These are phyloP conservation scores for Artemisia argyi DNA, from an alignment of 129 eudicot species.

Conservation along the genomic window DNA sequence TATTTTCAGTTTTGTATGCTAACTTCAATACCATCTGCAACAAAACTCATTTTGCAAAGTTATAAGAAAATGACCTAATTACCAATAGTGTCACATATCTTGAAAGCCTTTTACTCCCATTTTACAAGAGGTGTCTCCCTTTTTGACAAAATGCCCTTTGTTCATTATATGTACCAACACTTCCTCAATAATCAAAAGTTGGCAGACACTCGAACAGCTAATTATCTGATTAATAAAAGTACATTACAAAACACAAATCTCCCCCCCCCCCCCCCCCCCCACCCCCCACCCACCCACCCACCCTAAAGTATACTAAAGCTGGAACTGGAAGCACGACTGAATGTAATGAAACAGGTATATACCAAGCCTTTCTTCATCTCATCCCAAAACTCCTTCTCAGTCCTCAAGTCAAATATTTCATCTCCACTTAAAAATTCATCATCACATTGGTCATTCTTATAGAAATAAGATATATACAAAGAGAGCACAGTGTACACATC, in stretches of 20 bases:
- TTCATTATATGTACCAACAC: neutral
- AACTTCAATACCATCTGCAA: no score
- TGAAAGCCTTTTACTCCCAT: neutral
- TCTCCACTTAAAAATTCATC: constrained; percentile 32
- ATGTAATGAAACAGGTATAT: constrained; percentile 21
- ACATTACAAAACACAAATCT: no score
- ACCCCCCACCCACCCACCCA: neutral
- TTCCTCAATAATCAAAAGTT: neutral
- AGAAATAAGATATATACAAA: constrained; percentile 58
- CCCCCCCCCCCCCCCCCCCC: neutral
- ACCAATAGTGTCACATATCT: neutral
- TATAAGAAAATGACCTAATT: neutral
- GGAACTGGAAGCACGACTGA: neutral
- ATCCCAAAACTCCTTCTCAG: constrained; percentile 74
- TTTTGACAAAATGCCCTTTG: neutral
- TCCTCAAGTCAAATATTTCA: constrained; percentile 53
- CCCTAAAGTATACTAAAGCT: neutral
- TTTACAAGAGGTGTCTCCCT: neutral
- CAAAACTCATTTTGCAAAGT: neutral
- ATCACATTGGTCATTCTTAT: constrained; percentile 39
- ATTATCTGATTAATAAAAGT: neutral
- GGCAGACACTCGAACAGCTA: neutral
- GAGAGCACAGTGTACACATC: constrained; percentile 88
- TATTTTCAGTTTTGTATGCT: no score
- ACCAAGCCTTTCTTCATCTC: constrained; percentile 95